Percentiles rank a stretch among this genome's conserved stretches.
Conservation (phyloP, 2,329 filamentous ascomycete species). For the Hymenoscyphus fructigenus region DNA sequence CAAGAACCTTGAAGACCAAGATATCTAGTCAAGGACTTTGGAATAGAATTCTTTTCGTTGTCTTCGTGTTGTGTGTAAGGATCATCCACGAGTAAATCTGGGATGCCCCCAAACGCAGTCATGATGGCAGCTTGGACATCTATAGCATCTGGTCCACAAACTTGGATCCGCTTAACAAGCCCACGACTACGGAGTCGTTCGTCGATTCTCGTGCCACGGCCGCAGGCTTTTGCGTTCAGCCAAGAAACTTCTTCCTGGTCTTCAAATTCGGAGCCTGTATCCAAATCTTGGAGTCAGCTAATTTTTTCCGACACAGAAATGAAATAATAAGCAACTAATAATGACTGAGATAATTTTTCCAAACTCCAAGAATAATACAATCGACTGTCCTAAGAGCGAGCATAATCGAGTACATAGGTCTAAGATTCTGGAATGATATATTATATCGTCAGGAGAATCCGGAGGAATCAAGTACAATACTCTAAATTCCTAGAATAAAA, state of each 20-base stretch:
- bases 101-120: constrained; percentile 59
- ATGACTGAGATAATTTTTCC: too few relatives aligned
- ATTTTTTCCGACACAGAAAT: background rate
- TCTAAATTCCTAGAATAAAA: too few relatives aligned
- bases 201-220: constrained; percentile 61
- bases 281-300: background rate
- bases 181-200: constrained; percentile 74
- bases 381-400: too few relatives aligned
- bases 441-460: too few relatives aligned
- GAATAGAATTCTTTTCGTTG: constrained; percentile 21
- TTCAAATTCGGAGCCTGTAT: constrained; percentile 17
- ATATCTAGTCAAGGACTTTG: constrained; percentile 26
- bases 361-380: too few relatives aligned
- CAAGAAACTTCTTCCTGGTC: constrained; percentile 24
- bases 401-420: too few relatives aligned
- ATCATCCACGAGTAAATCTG: constrained; percentile 40
- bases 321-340: too few relatives aligned
- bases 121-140: constrained; percentile 66
- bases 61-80: constrained; percentile 24
- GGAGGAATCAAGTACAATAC: too few relatives aligned
- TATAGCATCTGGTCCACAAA: constrained; percentile 63
- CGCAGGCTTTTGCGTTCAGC: constrained; percentile 67
- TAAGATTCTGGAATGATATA: too few relatives aligned
- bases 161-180: constrained; percentile 61
- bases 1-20: constrained; percentile 63